Base-by-base conservation (phyloP, 139 green algal species). In the Tetraselmis chui region DNA sequence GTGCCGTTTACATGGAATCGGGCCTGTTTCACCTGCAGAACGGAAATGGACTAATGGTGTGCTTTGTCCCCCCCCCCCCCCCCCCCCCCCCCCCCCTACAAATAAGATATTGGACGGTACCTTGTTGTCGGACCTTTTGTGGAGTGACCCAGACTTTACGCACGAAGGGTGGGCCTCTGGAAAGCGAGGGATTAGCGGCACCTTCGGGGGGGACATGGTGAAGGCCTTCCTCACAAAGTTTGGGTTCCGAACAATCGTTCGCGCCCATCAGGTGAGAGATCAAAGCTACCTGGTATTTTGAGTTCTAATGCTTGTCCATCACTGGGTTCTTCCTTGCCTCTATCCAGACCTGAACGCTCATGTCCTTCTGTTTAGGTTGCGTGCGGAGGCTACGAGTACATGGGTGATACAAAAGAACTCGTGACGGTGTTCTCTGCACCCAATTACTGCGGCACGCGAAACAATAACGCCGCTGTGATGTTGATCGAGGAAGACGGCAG, bases 371-470 rank as follows among this genome's bases (percentile, higher is more conserved):
- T n/a, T n/a, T 18, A 67, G 45, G 45, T 67, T 5, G 45, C 45
- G 28, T 31, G 45, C 22, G 31, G 28, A 27, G 77, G 32, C 77
- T 31, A 32, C 23, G 31, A 80, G 29, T 80, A 32, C 77, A 59
- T 31, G 23, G 77, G 31, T 31, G 29, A 80, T 18, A 29, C 45
- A 29, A 18, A 32, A 5, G 32, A 32, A 23, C 23, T 80, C 2
- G 77, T 80, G 2, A 80, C 77, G 27, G 77, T 80, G 28, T 80
- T 80, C n/a, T 59, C 29, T 29, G 77, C 77, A 2, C 77, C 77
- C 22, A 80, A 80, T 29, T 80, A 80, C 77, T 80, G 77, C n/a
- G 31, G 32, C 77, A 80, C 29, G n/a, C 32, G 77, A 2, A 32
- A 32, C 28, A 80, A 80, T 29, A 31, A 59, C 23, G 77, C 77